phyloP scores from a whole-genome alignment of 2,329 filamentous ascomycete genomes.

The Penicillium sp. region DNA sequence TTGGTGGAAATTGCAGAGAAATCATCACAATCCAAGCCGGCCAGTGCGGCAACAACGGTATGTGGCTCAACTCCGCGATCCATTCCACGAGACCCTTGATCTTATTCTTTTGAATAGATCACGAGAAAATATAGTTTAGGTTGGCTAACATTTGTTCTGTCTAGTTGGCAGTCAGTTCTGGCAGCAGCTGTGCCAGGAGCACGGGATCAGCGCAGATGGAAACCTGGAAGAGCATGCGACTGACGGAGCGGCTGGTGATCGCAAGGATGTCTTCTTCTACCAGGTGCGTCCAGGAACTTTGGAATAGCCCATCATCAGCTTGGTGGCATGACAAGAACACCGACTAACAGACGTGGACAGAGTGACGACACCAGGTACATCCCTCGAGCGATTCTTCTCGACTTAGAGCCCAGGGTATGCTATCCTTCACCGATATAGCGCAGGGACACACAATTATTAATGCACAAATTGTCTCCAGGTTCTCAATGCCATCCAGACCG shows the following conservation, averaged over 20 bases:
- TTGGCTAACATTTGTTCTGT: conserved; percentile 30
- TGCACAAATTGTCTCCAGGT: conserved; percentile 52
- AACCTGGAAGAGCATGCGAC: conserved; percentile 98
- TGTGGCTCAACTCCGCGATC: conserved; percentile 45
- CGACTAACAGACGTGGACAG: conserved; percentile 41
- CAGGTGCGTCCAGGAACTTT: conserved; percentile 48
- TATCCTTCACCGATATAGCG: background rate
- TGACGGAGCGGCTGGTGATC: conserved; percentile 75
- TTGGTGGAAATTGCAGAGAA: conserved; percentile 60
- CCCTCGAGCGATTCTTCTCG: conserved; percentile 88
- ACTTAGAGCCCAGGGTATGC: conserved; percentile 80
- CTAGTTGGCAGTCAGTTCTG: conserved; percentile 95
- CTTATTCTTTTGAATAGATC: background rate
- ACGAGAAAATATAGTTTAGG: no score
- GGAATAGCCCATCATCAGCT: background rate
- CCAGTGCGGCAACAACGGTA: conserved; percentile 99
- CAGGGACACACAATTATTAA: conserved; percentile 6
- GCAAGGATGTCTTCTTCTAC: conserved; percentile 99
- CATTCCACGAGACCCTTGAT: conserved; percentile 19
- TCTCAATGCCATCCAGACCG: conserved; percentile 86
- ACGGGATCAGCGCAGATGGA: conserved; percentile 95
- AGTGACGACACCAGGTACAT: conserved; percentile 99
- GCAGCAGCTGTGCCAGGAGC: conserved; percentile 97
- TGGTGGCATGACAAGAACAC: background rate
- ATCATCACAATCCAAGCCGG: conserved; percentile 99